These are phyloP conservation scores for Schizochytrium sp. DNA, from an alignment of 108 stramenopile genomes.

Conservation along the genomic window DNA sequence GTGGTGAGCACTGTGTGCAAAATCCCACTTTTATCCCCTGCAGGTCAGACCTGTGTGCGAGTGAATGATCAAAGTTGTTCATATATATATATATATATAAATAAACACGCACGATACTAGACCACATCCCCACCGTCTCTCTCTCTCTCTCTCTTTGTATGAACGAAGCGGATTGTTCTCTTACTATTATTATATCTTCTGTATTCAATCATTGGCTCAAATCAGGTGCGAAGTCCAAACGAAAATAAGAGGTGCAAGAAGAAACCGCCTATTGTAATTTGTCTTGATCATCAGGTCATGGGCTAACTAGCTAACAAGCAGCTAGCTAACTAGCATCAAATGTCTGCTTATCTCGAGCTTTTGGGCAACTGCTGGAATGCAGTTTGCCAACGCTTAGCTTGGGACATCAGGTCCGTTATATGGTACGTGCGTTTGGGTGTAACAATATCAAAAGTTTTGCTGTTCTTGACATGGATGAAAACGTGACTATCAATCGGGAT, in stretches of 20 bases:
- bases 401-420: conserved; percentile 59
- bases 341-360: no score
- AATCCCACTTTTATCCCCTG: neutral
- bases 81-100: no score
- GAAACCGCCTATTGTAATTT: neutral
- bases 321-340: neutral
- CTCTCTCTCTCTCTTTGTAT: no score
- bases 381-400: conserved; percentile 23
- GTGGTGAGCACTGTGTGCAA: neutral
- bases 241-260: neutral
- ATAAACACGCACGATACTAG: no score
- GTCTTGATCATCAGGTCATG: neutral
- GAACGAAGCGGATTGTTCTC: no score
- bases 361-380: neutral
- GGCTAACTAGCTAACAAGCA: neutral
- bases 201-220: neutral
- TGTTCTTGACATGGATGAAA: conserved; percentile 53
- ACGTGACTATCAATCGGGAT: conserved; percentile 44
- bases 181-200: neutral
- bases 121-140: no score
- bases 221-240: neutral
- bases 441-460: conserved; percentile 60
- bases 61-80: neutral
- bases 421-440: conserved; percentile 56
- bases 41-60: neutral